These are phyloP conservation scores for Penicillium sp. DNA, from an alignment of 2,329 filamentous ascomycete species.

Conservation along the genomic window DNA sequence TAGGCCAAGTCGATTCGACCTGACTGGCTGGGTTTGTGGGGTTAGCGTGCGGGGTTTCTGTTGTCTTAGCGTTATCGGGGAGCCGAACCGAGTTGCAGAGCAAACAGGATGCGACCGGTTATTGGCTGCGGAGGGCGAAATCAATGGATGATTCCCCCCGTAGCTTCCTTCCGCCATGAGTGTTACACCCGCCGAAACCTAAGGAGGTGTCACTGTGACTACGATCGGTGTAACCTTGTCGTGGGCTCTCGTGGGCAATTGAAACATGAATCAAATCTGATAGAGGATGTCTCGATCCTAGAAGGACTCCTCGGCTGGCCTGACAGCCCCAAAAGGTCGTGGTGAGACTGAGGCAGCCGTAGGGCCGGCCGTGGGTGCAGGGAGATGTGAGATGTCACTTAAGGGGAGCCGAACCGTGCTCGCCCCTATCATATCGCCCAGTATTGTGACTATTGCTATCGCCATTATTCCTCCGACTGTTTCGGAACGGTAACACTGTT, in stretches of 20 bases:
- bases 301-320: neutral
- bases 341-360: neutral
- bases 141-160: neutral
- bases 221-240: conserved; percentile 4
- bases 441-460: neutral
- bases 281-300: neutral
- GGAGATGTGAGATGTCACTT: neutral
- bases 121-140: neutral
- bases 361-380: neutral
- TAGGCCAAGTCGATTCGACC: neutral
- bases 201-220: conserved; percentile 1
- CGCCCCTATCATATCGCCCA: neutral
- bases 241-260: neutral
- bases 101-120: neutral
- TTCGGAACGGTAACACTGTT: neutral
- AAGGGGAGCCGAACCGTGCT: neutral
- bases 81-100: neutral
- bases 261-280: conserved; percentile 3
- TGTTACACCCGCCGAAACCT: conserved; percentile 1
- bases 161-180: neutral
- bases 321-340: neutral
- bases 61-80: neutral
- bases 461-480: neutral
- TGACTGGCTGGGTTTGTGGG: neutral
- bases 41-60: conserved; percentile 3